Evolutionary conservation across 2,329 filamentous ascomycete genomes (phyloP).

Genomic region (Akanthomyces dipterigenus): DNA sequence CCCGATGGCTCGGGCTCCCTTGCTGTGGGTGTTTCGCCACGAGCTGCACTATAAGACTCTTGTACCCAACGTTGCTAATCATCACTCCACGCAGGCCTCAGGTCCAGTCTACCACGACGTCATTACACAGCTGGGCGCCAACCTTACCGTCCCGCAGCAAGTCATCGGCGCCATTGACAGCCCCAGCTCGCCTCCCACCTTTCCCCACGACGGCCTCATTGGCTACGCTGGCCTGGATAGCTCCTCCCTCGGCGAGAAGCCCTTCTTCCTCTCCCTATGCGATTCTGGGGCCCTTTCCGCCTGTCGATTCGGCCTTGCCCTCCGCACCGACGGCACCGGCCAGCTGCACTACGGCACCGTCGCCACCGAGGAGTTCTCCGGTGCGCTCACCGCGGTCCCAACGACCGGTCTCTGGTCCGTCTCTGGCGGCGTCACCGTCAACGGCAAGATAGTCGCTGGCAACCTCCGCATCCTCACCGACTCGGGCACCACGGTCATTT

Average conservation of each 20-base stretch:
- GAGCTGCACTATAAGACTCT: neutral
- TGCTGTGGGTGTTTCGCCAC: neutral
- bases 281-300: constrained; percentile 12
- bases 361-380: constrained; percentile 11
- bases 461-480: constrained; percentile 14
- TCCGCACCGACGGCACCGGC: constrained; percentile 16
- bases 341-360: constrained; percentile 17
- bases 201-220: constrained; percentile 17
- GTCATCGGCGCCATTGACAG: constrained; percentile 13
- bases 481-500: constrained; percentile 16
- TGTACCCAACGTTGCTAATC: neutral
- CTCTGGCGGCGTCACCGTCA: constrained; percentile 13
- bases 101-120: constrained; percentile 16
- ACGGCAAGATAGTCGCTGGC: constrained; percentile 3
- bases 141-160: constrained; percentile 15
- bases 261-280: constrained; percentile 17
- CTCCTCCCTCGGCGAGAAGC: constrained; percentile 7
- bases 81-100: constrained; percentile 9
- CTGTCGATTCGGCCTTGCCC: constrained; percentile 18
- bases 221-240: constrained; percentile 14
- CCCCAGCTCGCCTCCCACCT: constrained; percentile 13
- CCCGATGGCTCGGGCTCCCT: constrained; percentile 15
- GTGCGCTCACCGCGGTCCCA: constrained; percentile 8
- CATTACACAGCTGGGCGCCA: constrained; percentile 15
- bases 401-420: constrained; percentile 10